Conservation (phyloP, 179 eudicot species). For the Patellifolia procumbens region DNA sequence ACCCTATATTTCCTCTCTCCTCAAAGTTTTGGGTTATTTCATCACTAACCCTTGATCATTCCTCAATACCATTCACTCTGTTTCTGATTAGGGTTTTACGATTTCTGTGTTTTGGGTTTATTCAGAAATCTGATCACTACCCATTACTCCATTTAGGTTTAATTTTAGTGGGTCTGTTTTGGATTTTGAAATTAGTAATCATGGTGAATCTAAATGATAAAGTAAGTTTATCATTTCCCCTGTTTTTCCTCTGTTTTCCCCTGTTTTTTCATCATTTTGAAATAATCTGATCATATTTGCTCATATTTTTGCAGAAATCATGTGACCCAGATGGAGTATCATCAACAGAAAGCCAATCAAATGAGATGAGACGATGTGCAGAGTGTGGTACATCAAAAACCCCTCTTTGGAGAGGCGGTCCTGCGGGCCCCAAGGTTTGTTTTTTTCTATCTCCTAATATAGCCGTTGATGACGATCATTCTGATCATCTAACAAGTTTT, state of each 20-base stretch:
- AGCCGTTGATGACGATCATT: constrained; percentile 20
- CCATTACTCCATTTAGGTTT: constrained; percentile 17
- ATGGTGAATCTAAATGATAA: constrained; percentile 73
- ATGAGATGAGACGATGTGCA: constrained; percentile 53
- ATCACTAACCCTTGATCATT: background rate
- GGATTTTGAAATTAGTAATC: constrained; percentile 27
- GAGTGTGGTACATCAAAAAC: constrained; percentile 96
- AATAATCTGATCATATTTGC: background rate
- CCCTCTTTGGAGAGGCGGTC: constrained; percentile 96
- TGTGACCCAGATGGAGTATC: constrained; percentile 45
- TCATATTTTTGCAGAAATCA: constrained; percentile 47
- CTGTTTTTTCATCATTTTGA: background rate
- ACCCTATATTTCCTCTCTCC: constrained; percentile 17
- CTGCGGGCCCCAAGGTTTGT: constrained; percentile 91
- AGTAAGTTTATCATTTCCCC: constrained; percentile 57
- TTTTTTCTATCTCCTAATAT: constrained; percentile 16
- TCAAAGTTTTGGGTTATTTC: background rate
- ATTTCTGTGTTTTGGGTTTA: background rate
- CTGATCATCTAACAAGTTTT: background rate
- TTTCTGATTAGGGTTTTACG: constrained; percentile 27
- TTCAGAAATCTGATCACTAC: constrained; percentile 19
- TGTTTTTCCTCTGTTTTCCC: background rate
- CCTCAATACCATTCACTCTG: no score
- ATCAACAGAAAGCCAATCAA: constrained; percentile 47
- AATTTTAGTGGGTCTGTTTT: constrained; percentile 35